Evolutionary conservation across 768 basidiomycete genomes (phyloP), one percentile per base, ranked within the genome.

Genomic region (Mycena sanguinolenta): DNA sequence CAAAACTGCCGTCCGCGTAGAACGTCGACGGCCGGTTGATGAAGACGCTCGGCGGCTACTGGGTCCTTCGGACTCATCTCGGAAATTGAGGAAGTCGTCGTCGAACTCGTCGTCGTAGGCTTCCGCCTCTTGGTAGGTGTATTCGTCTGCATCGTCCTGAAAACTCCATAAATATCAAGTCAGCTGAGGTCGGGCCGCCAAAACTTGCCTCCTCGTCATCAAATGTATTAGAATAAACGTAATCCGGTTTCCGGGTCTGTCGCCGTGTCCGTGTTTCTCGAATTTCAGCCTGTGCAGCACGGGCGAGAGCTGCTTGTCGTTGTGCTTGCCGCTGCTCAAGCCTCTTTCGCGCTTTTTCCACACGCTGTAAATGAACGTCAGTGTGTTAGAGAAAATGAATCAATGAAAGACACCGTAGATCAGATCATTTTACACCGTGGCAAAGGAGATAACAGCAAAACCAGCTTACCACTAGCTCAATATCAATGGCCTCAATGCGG

Each of bases 201-300:
- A 72, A 61, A 82, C 89, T 82, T 84, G 84, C 92, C 80, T 92
- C 92, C 80, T 92, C 94, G 74, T 90, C 91, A 66, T 88, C 89
- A 73, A 84, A 81, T 74, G 72, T 55, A 58, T 91, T 87, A 75
- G 87, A 85, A 79, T 95, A 94, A 60, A 93, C 93, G 80, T 96
- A 96, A 83, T 95, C 92, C 55, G 93, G 92, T 71, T 88, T 90
- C 50, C 87, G 87, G 3, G 91, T 90, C 80, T 88, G 87, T 62
- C 92, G 86, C 69, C 94, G 87, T 23, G 94, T 95, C 69, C 95
- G 87, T 30, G 93, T 95, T 79, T 91, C 89, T 70, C 94, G 88
- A 67, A 94, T 82, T 78, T 95, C 94, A 42, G 92, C 90, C 78
- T 94, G 93, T 12, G 72, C 72, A 32, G 19, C 65, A 52, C 72